A percentile compares a stretch with the other conserved stretches of the same genome.
Conservation (phyloP, 2,329 filamentous ascomycete species). For the Phyllosticta paracitricarpa region DNA sequence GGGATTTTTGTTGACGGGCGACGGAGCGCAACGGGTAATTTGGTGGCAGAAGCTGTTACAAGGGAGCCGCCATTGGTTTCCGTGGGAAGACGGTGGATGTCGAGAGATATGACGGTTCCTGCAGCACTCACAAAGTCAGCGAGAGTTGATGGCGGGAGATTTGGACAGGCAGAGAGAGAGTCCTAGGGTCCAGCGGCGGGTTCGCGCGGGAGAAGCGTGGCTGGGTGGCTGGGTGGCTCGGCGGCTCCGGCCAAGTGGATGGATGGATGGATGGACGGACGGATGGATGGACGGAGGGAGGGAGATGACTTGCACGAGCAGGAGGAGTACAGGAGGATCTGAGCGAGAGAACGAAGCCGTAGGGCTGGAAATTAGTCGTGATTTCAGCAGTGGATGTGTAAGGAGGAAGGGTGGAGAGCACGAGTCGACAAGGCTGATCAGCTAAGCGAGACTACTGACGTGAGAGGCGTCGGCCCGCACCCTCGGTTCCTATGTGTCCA, state of each 20-base stretch:
- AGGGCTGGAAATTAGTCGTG: neutral
- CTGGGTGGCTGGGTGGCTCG: neutral
- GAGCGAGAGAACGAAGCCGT: neutral
- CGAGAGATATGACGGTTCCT: too few relatives aligned
- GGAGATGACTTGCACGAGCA: constrained; percentile 10
- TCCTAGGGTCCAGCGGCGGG: neutral
- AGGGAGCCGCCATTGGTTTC: neutral
- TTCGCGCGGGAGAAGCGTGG: neutral
- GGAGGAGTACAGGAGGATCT: too few relatives aligned
- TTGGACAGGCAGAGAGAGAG: too few relatives aligned
- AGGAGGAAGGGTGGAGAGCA: neutral
- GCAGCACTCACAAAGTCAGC: too few relatives aligned
- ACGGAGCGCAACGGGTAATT: neutral
- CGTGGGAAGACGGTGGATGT: neutral
- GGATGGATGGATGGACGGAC: neutral
- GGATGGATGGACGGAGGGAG: neutral
- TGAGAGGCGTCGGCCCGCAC: neutral
- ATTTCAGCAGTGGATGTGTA: neutral
- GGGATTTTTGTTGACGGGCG: neutral
- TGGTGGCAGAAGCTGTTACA: neutral
- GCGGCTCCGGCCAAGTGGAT: neutral
- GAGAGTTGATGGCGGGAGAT: too few relatives aligned
- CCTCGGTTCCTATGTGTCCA: neutral
- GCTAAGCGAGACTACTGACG: neutral
- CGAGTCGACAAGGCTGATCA: neutral